Conservation (phyloP, 163 green algal genomes). For the Chloromonas sp. region DNA sequence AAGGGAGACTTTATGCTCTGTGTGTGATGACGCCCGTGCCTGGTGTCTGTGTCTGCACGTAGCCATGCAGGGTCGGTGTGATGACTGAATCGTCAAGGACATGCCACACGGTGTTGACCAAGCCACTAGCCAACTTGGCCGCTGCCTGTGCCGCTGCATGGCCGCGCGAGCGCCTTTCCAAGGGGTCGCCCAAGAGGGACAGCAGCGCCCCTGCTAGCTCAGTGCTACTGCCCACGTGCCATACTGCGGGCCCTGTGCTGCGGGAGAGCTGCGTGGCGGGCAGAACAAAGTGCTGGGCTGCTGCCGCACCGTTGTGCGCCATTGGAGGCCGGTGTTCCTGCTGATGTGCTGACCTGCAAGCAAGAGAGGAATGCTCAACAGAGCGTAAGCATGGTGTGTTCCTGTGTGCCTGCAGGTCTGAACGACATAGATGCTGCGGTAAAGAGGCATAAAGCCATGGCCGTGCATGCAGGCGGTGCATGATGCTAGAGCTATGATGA, state of each 20-base stretch:
- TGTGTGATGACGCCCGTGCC: no score
- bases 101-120: slow-evolving; percentile 52
- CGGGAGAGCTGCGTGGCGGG: slow-evolving; percentile 41
- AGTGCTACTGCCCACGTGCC: slow-evolving; percentile 22
- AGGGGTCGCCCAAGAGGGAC: slow-evolving; percentile 35
- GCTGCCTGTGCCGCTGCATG: slow-evolving; percentile 48
- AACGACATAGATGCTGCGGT: no score
- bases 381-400: no score
- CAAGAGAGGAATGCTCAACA: no score
- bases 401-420: no score
- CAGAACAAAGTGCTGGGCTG: slow-evolving; percentile 29
- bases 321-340: no score
- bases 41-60: slow-evolving; percentile 8
- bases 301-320: no score
- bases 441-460: no score
- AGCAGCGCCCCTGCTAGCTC: slow-evolving; percentile 30
- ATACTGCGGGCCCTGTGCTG: slow-evolving; percentile 45
- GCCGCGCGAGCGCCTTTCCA: slow-evolving; percentile 42
- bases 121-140: slow-evolving; percentile 46
- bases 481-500: no score
- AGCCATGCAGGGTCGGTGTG: slow-evolving; percentile 36
- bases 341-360: no score
- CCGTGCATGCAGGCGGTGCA: no score
- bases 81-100: slow-evolving; percentile 52
- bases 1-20: no score